These are phyloP conservation scores for Arthrinium puccinioides DNA, from an alignment of 2,329 filamentous ascomycete species.

Conservation along the genomic window DNA sequence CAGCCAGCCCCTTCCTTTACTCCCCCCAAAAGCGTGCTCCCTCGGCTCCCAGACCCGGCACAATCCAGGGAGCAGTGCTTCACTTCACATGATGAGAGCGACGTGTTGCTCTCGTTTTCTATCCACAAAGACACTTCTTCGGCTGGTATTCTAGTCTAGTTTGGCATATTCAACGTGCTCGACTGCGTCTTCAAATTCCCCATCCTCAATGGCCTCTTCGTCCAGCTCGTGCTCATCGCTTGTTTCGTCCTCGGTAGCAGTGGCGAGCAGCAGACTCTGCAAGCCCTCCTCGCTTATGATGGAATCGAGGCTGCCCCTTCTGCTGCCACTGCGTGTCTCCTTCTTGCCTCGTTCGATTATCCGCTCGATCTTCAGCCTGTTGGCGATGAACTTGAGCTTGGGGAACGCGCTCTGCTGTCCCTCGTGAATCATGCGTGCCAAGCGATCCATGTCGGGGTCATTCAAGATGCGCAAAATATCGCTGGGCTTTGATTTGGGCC, in stretches of 20 bases:
- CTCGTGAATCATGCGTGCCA: constrained; percentile 84
- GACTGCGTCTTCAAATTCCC: constrained; percentile 13
- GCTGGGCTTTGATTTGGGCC: constrained; percentile 71
- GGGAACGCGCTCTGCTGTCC: constrained; percentile 87
- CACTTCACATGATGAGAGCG: too few relatives aligned
- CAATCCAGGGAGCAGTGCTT: too few relatives aligned
- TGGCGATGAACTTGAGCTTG: constrained; percentile 84
- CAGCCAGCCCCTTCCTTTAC: too few relatives aligned
- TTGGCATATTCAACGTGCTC: constrained; percentile 8
- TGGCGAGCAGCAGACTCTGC: constrained; percentile 34
- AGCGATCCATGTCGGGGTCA: constrained; percentile 67
- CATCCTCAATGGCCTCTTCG: constrained; percentile 10
- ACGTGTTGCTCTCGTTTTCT: too few relatives aligned
- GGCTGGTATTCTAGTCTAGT: constrained; percentile 1
- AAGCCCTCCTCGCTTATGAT: constrained; percentile 56
- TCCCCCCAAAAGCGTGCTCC: too few relatives aligned
- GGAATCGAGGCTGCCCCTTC: constrained; percentile 49
- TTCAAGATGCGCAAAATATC: constrained; percentile 84
- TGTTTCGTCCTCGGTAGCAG: constrained; percentile 6
- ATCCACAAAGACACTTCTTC: too few relatives aligned
- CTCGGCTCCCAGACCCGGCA: too few relatives aligned
- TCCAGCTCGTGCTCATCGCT: constrained; percentile 5
- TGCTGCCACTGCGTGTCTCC: constrained; percentile 41
- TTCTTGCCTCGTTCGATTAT: constrained; percentile 51
- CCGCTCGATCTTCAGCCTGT: constrained; percentile 77